Conservation (phyloP, 345 rosid species). For the Citrus unshiu region DNA sequence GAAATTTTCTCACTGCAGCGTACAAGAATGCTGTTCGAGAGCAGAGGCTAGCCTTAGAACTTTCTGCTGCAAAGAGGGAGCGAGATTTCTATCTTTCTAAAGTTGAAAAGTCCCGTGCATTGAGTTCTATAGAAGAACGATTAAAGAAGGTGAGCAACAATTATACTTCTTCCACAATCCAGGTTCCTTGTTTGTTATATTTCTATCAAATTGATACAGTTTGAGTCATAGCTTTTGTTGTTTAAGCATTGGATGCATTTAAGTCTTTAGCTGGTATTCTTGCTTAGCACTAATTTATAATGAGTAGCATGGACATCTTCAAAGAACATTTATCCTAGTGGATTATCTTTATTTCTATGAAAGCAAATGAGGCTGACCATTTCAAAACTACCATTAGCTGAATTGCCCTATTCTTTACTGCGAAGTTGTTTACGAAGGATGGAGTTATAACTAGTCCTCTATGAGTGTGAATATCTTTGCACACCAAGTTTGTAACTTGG, state of each 20-base stretch:
- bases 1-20: conserved; percentile 46
- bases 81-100: conserved; percentile 76
- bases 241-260: neutral
- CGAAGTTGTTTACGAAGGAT: neutral
- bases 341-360: too few relatives aligned
- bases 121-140: conserved; percentile 68
- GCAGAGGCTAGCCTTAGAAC: conserved; percentile 80
- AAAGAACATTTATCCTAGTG: neutral
- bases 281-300: neutral
- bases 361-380: neutral
- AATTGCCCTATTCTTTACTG: neutral
- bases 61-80: conserved; percentile 91
- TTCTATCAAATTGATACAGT: neutral
- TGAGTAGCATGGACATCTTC: neutral
- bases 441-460: neutral
- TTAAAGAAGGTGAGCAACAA: conserved; percentile 59
- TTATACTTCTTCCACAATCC: neutral
- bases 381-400: neutral
- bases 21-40: conserved; percentile 71
- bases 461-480: neutral
- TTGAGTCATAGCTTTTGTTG: neutral
- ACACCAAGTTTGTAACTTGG: neutral
- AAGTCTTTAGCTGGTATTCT: neutral
- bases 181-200: neutral
- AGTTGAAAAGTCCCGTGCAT: conserved; percentile 69